phyloP scores from a whole-genome alignment of 768 basidiomycete species.

The Chiua virens region DNA sequence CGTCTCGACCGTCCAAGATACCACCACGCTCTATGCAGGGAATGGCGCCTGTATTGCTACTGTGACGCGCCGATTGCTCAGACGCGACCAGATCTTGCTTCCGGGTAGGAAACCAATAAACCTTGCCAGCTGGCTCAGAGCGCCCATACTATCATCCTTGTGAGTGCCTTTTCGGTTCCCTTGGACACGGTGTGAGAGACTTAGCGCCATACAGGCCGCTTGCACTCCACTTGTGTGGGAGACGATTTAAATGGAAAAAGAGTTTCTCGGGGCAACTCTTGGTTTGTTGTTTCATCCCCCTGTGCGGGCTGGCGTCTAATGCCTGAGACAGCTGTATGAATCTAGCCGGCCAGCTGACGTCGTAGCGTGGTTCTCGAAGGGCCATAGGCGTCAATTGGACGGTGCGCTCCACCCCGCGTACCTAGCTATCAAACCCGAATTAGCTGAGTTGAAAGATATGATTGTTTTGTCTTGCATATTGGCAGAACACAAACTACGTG shows the following conservation, averaged over 20 bases:
- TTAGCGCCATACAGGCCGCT: slow-evolving; percentile 9
- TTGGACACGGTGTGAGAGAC: background rate
- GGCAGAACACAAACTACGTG: slow-evolving; percentile 12
- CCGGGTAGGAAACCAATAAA: slow-evolving; percentile 7
- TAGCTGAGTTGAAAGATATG: slow-evolving; percentile 9
- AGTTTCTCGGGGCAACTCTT: slow-evolving; percentile 2
- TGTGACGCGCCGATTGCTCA: slow-evolving; percentile 8
- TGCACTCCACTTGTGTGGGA: slow-evolving; percentile 1
- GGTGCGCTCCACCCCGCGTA: background rate
- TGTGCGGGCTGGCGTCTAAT: background rate
- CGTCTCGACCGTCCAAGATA: slow-evolving; percentile 4
- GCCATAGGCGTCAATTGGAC: background rate
- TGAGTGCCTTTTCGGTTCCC: slow-evolving; percentile 5
- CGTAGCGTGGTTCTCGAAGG: slow-evolving; percentile 15
- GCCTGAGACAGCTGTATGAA: slow-evolving; percentile 9
- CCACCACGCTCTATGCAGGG: slow-evolving; percentile 6
- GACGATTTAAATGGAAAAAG: slow-evolving; percentile 15
- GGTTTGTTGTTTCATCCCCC: slow-evolving; percentile 7
- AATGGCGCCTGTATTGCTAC: slow-evolving; percentile 7
- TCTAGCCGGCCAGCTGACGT: background rate
- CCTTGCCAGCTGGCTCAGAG: slow-evolving; percentile 15
- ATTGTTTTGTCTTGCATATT: slow-evolving; percentile 22
- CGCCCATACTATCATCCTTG: slow-evolving; percentile 1
- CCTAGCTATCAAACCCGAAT: slow-evolving; percentile 15
- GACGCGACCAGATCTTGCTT: slow-evolving; percentile 13